These are phyloP conservation scores for Erodium trifolium DNA, from an alignment of 441 rosid species.

Conservation along the genomic window DNA sequence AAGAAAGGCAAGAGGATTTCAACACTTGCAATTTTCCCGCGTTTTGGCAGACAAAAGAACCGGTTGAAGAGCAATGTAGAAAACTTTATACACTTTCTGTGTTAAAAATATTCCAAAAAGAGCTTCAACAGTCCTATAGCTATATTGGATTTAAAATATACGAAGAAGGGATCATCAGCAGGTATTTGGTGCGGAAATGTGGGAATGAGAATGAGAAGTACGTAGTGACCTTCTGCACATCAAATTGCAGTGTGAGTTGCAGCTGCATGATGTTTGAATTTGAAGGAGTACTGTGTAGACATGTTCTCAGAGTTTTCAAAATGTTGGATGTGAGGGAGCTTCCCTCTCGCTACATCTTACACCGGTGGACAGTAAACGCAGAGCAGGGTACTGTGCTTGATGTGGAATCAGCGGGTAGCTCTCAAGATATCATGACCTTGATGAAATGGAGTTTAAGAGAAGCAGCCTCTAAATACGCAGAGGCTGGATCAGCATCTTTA, in stretches of 20 bases:
- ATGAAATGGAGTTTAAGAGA: conserved; percentile 79
- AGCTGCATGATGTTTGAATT: conserved; percentile 87
- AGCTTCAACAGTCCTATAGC: conserved; percentile 51
- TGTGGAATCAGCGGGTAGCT: conserved; percentile 42
- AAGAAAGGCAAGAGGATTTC: conserved; percentile 74
- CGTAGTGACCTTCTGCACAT: conserved; percentile 53
- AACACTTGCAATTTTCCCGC: conserved; percentile 56
- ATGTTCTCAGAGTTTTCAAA: conserved; percentile 60
- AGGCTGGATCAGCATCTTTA: conserved; percentile 53
- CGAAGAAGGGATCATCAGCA: conserved; percentile 60
- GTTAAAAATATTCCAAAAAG: conserved; percentile 70
- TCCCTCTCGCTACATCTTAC: conserved; percentile 60
- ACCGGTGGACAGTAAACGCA: conserved; percentile 74
- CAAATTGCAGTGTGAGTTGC: conserved; percentile 53
- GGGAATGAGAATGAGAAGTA: conserved; percentile 64
- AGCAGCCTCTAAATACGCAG: conserved; percentile 67
- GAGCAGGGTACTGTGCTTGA: conserved; percentile 45
- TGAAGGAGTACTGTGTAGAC: conserved; percentile 71
- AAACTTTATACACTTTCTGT: conserved; percentile 53
- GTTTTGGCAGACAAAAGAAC: conserved; percentile 60
- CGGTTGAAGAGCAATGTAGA: conserved; percentile 69
- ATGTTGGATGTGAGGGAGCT: conserved; percentile 57
- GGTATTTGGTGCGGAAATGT: conserved; percentile 53
- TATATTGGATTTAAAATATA: conserved; percentile 54
- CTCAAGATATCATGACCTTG: conserved; percentile 51